Base-by-base conservation (phyloP, 2,329 filamentous ascomycete species). In the Chrysosporium queenslandicum region DNA sequence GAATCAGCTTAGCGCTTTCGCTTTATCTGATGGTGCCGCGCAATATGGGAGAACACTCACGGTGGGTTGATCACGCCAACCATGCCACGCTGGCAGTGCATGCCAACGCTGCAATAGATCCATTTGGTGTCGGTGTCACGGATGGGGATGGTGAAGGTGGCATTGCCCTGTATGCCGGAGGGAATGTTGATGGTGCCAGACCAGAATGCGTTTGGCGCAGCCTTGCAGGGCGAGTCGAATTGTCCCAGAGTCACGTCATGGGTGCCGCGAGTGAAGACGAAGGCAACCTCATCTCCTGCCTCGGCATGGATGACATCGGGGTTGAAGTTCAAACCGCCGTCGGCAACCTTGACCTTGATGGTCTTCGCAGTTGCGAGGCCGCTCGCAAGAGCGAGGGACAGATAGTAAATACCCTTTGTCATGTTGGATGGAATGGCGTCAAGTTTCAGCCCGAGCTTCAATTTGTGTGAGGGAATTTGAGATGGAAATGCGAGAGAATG, bases 41-140 rank as follows among this genome's bases (percentile, higher is more conserved):
- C n/a, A n/a, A n/a, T n/a, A n/a, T n/a, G n/a, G n/a, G n/a, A n/a
- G n/a, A 21, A 41, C 23, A 50, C 56, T 55, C 51, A 67, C 67
- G 73, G 70, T 52, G 72, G 71, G 53, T 79, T 79, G 36, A 79
- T 70, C 4, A 76, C 68, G 64, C 76, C 71, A 25, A 74, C 69
- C 67, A 78, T 77, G 6, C 75, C 76, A 7, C 59, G 60, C 58
- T 76, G 71, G 42, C 77, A 78, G 53, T 78, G 75, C 2, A 69
- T 70, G 0, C 65, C 69, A 2, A 71, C 71, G 0, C 74, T 72
- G 53, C 76, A 79, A 60, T 78, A 79, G 29, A 76, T 56, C 61
- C 74, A 78, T 53, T 77, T 71, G 4, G 75, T 67, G 1, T 71
- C 66, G 0, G 70, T 66, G 53, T 65, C 68, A 25, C 68, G 69